Conservation (phyloP, 75 land plant species). For the Pinus albicaulis region DNA sequence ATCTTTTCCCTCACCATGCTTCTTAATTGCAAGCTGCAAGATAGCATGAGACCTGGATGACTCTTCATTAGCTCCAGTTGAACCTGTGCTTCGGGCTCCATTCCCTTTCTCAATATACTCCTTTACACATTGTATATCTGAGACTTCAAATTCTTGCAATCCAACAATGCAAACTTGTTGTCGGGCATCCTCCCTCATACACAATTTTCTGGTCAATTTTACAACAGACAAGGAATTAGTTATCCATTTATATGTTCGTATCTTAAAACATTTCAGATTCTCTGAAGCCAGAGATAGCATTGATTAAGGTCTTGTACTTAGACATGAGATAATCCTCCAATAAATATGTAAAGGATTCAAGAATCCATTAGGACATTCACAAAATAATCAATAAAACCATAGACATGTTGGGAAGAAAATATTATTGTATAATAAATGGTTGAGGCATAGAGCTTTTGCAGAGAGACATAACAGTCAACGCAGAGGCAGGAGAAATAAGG, state of each 20-base stretch:
- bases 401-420: too few species aligned
- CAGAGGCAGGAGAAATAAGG: too few species aligned
- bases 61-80: constrained; percentile 99
- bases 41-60: constrained; percentile 99
- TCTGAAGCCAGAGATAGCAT: background rate
- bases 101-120: constrained; percentile 97
- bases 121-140: constrained; percentile 88
- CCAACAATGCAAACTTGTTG: constrained; percentile 99
- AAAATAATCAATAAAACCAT: too few species aligned
- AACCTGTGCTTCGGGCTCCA: constrained; percentile 91
- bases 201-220: constrained; percentile 57
- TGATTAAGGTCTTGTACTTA: background rate
- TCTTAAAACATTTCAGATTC: background rate
- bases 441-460: too few species aligned
- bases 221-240: constrained; percentile 8
- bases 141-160: constrained; percentile 93
- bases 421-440: too few species aligned
- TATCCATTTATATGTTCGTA: background rate
- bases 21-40: constrained; percentile 86
- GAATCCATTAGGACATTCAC: too few species aligned
- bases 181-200: constrained; percentile 87
- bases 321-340: too few species aligned
- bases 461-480: too few species aligned
- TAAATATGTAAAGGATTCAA: too few species aligned
- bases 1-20: constrained; percentile 65